These are phyloP conservation scores for Drosera spatulata DNA, from an alignment of 179 eudicot species.

Conservation along the genomic window DNA sequence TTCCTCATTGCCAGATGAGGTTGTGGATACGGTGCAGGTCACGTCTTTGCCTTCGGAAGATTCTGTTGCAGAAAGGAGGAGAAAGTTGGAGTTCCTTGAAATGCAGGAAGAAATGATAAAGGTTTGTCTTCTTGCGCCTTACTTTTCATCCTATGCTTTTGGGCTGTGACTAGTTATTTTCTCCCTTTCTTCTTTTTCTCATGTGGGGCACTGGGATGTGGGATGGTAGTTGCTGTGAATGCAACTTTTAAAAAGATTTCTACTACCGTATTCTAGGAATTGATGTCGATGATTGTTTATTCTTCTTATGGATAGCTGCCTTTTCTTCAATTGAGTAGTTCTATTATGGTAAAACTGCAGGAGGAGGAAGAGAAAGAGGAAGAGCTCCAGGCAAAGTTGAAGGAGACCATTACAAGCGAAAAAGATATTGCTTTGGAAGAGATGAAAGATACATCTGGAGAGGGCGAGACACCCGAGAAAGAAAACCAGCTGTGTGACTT, in stretches of 20 bases:
- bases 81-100: slow-evolving; percentile 80
- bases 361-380: slow-evolving; percentile 58
- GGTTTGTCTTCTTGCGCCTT: slow-evolving; percentile 21
- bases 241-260: too few relatives aligned
- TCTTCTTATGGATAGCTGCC: too few relatives aligned
- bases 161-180: too few relatives aligned
- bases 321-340: slow-evolving; percentile 1
- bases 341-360: slow-evolving; percentile 17
- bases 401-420: slow-evolving; percentile 32
- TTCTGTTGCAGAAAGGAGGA: slow-evolving; percentile 68
- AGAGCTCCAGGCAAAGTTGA: slow-evolving; percentile 51
- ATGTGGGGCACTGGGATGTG: too few relatives aligned
- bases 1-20: slow-evolving; percentile 88
- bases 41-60: slow-evolving; percentile 77
- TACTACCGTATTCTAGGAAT: too few relatives aligned
- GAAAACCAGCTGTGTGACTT: slow-evolving; percentile 67
- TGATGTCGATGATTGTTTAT: too few relatives aligned
- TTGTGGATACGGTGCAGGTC: slow-evolving; percentile 67
- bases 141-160: background rate
- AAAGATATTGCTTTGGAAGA: slow-evolving; percentile 48
- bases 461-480: slow-evolving; percentile 35
- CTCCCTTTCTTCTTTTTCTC: too few relatives aligned
- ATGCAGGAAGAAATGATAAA: slow-evolving; percentile 81
- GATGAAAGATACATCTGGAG: slow-evolving; percentile 37
- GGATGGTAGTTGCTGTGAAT: too few relatives aligned